A percentile compares a stretch with the other conserved stretches of the same genome.
phyloP scores from a whole-genome alignment of 2,329 filamentous ascomycete genomes.

The Zopfia rhizophila region DNA sequence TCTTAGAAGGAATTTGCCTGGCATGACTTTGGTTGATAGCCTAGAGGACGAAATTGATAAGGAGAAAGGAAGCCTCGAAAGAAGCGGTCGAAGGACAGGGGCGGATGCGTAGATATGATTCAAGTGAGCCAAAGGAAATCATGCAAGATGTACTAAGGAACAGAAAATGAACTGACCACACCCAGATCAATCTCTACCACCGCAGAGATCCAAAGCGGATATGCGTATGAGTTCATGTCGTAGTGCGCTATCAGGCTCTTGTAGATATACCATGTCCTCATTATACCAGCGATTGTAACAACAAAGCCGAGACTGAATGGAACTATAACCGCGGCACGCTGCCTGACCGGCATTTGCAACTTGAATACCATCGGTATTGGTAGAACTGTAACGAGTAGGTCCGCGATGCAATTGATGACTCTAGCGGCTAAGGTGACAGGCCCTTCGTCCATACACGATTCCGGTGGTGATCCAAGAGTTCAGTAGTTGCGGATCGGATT shows the following conservation, averaged over 20 bases:
- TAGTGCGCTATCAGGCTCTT: conserved; percentile 53
- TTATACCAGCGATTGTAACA: conserved; percentile 54
- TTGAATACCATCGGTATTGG: conserved; percentile 56
- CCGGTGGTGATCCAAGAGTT: conserved; percentile 43
- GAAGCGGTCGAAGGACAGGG: conserved; percentile 42
- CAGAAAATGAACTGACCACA: conserved; percentile 55
- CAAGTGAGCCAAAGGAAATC: too few relatives aligned
- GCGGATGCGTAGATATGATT: conserved; percentile 44
- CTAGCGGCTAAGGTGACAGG: conserved; percentile 51
- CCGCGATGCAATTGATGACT: conserved; percentile 56
- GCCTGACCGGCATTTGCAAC: conserved; percentile 54
- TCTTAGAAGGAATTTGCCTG: conserved; percentile 19
- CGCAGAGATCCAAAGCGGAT: conserved; percentile 59
- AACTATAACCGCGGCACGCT: conserved; percentile 52
- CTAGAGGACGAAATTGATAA: conserved; percentile 29
- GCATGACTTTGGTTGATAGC: conserved; percentile 23
- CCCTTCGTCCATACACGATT: conserved; percentile 55
- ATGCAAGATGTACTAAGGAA: too few relatives aligned
- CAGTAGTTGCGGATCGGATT: conserved; percentile 57
- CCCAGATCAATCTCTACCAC: conserved; percentile 59
- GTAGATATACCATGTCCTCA: conserved; percentile 59
- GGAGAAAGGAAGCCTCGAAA: conserved; percentile 38
- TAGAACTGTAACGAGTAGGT: conserved; percentile 54
- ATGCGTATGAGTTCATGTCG: conserved; percentile 58
- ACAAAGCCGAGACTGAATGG: conserved; percentile 55